A percentile compares a stretch with the other conserved stretches of the same genome.
Evolutionary conservation across 1,284 basidiomycete species (phyloP).

Genomic region (Fomitiporia mediterranea): DNA sequence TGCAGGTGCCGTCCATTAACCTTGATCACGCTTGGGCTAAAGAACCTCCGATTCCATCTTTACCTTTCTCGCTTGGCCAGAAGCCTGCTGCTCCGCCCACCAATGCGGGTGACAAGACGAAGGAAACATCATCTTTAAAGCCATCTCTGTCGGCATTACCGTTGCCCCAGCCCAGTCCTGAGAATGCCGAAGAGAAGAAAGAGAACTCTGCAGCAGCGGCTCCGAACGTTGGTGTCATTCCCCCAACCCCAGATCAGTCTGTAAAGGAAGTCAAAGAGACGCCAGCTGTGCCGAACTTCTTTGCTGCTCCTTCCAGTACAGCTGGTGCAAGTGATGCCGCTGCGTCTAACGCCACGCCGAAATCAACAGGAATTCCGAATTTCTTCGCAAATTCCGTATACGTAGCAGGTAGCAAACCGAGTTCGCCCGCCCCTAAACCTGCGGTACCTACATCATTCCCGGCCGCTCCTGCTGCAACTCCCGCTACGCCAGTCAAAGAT

Average conservation of each 20-base stretch:
- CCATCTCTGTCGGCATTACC: background rate
- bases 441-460: background rate
- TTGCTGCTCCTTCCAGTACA: conserved; percentile 5
- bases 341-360: background rate
- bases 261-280: background rate
- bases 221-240: conserved; percentile 2
- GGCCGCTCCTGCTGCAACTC: background rate
- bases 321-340: background rate
- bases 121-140: background rate
- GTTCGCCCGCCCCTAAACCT: background rate
- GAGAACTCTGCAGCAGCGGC: background rate
- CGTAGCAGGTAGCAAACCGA: conserved; percentile 4
- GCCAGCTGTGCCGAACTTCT: background rate
- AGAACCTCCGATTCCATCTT: conserved; percentile 18
- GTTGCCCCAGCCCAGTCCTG: background rate
- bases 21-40: conserved; percentile 24
- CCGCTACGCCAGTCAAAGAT: conserved; percentile 13
- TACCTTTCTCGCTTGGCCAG: conserved; percentile 18
- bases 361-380: conserved; percentile 10
- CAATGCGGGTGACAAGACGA: background rate
- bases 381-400: conserved; percentile 18
- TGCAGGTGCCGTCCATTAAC: conserved; percentile 25
- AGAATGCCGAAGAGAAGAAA: background rate
- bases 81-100: background rate
- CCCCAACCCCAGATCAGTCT: conserved; percentile 1